phyloP scores from a whole-genome alignment of 2,329 filamentous ascomycete species.

The Diplodia corticola region DNA sequence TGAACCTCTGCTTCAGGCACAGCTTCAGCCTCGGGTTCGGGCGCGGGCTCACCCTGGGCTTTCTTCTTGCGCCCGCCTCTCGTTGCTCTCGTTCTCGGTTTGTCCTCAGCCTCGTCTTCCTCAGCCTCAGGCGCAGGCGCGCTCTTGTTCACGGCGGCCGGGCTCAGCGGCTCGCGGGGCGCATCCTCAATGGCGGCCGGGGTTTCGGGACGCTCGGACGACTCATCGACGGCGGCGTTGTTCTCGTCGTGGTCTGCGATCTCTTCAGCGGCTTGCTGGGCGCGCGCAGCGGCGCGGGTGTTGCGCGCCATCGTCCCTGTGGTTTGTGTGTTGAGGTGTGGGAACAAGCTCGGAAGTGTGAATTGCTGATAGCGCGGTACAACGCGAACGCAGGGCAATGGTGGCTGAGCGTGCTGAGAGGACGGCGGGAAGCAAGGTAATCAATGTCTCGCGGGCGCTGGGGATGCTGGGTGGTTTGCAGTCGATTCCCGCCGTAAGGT shows the following conservation, averaged over 20 bases:
- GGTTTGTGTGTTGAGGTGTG: not conserved
- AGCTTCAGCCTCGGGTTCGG: not conserved
- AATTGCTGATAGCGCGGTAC: not conserved
- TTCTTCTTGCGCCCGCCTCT: conserved; percentile 18
- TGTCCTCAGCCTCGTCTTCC: not conserved
- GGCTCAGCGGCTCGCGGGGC: conserved; percentile 13
- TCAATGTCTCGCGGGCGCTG: not conserved
- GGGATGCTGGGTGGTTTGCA: conserved; percentile 15
- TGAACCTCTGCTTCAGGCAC: not conserved
- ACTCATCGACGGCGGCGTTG: not conserved
- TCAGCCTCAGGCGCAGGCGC: not conserved
- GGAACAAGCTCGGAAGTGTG: not conserved
- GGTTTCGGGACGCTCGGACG: conserved; percentile 5
- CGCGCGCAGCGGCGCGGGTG: conserved; percentile 22
- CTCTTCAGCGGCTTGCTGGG: conserved; percentile 20
- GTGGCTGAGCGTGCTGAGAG: not conserved
- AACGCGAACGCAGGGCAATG: not conserved
- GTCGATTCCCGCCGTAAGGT: conserved; percentile 1
- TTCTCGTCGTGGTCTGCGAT: not conserved
- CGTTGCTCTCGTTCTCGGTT: not conserved
- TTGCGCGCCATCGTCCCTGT: conserved; percentile 19
- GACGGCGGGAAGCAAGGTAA: not conserved
- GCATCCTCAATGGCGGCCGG: not conserved
- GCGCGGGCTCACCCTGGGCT: not conserved
- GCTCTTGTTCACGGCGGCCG: conserved; percentile 6